phyloP scores from a whole-genome alignment of 202 grass and related monocot species.

The Cymbopogon flexuosus region DNA sequence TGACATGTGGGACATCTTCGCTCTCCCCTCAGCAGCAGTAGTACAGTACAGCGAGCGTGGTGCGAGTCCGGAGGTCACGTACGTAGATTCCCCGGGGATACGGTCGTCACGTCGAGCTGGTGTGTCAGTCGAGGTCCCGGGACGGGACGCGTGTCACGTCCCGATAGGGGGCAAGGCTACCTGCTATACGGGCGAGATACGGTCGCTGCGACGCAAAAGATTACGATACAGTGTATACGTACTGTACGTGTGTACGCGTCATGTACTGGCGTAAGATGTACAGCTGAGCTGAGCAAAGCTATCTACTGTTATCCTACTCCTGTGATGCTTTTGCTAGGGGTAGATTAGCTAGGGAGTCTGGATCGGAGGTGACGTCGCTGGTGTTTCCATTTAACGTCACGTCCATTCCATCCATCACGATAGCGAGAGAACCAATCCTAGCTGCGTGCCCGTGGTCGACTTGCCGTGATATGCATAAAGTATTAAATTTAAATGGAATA shows the following conservation, averaged over 20 bases:
- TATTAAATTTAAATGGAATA: too few species aligned
- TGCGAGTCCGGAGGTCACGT: too few species aligned
- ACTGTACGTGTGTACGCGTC: too few species aligned
- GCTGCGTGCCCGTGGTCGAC: constrained; percentile 29
- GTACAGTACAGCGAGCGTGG: background rate
- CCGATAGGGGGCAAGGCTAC: background rate
- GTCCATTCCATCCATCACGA: constrained; percentile 27
- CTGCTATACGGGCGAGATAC: constrained; percentile 2
- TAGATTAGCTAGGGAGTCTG: background rate
- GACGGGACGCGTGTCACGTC: constrained; percentile 27
- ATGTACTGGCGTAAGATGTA: too few species aligned
- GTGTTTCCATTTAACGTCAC: constrained; percentile 53
- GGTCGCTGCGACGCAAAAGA: background rate
- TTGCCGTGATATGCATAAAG: too few species aligned
- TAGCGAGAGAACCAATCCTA: background rate
- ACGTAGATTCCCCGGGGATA: constrained; percentile 44
- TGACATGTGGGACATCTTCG: background rate
- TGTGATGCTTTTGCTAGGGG: background rate
- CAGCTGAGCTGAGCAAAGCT: background rate
- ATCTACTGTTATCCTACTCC: background rate
- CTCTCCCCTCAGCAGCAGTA: too few species aligned
- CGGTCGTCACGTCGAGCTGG: constrained; percentile 24
- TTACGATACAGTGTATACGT: background rate
- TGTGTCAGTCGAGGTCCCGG: background rate
- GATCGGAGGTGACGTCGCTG: constrained; percentile 35